A percentile compares a stretch with the other conserved stretches of the same genome.
These are phyloP conservation scores for Canavalia ensiformis DNA, from an alignment of 306 rosid species.

Conservation along the genomic window DNA sequence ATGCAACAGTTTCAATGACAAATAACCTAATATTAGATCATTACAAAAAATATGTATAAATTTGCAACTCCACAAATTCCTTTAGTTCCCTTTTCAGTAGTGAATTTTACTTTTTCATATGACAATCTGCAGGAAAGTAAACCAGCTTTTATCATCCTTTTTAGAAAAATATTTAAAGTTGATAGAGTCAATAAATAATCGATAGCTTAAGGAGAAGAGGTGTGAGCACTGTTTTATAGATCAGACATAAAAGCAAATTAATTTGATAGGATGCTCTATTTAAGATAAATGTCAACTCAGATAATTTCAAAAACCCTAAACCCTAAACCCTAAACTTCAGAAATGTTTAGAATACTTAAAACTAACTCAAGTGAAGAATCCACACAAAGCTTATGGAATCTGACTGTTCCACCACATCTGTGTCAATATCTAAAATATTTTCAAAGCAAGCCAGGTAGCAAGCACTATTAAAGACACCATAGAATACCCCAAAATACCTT, in stretches of 20 bases:
- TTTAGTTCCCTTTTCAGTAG: too few species aligned
- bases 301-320: neutral
- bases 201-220: too few species aligned
- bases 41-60: too few species aligned
- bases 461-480: neutral
- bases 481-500: neutral
- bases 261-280: neutral
- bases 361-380: neutral
- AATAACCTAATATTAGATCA: too few species aligned
- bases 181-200: neutral
- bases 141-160: neutral
- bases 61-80: too few species aligned
- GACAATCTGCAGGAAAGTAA: neutral
- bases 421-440: neutral
- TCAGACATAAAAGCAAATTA: too few species aligned
- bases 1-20: neutral
- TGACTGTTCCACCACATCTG: slow-evolving; percentile 9
- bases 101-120: too few species aligned
- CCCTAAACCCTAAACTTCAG: too few species aligned
- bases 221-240: too few species aligned
- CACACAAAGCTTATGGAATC: neutral
- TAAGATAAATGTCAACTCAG: neutral
- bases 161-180: neutral
- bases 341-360: slow-evolving; percentile 10
- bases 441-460: slow-evolving; percentile 1